Percentiles rank a stretch among this genome's conserved stretches.
Evolutionary conservation across 345 rosid genomes (phyloP).

Genomic region (Arabis hirsuta): DNA sequence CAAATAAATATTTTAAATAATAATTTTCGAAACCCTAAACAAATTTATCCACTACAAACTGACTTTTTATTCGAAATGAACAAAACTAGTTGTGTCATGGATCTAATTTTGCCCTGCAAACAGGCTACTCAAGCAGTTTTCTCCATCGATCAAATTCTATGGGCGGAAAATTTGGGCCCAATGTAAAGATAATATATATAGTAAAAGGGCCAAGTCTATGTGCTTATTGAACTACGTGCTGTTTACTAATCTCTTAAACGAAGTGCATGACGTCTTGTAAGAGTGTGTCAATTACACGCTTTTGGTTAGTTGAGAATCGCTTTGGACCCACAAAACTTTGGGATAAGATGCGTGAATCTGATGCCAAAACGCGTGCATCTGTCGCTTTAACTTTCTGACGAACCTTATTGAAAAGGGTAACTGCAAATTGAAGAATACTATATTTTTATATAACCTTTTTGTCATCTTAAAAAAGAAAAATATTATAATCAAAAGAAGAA

Average conservation of each 20-base stretch:
- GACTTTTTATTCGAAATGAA: too few relatives aligned
- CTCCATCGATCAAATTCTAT: too few relatives aligned
- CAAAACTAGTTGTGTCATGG: too few relatives aligned
- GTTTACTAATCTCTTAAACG: not conserved
- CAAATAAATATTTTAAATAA: too few relatives aligned
- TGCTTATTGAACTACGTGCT: not conserved
- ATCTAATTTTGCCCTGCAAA: too few relatives aligned
- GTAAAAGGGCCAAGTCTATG: not conserved
- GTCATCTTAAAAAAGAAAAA: too few relatives aligned
- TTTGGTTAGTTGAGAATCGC: not conserved
- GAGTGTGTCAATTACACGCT: not conserved
- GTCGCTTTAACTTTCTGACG: slow-evolving; percentile 21
- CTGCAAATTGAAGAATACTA: not conserved
- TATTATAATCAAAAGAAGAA: not conserved
- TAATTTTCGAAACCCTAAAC: too few relatives aligned
- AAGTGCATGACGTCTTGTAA: not conserved
- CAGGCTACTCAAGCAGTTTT: too few relatives aligned
- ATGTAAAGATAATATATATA: not conserved
- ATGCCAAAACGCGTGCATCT: slow-evolving; percentile 8
- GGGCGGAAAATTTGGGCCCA: not conserved
- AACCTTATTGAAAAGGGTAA: not conserved
- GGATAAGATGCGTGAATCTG: slow-evolving; percentile 24
- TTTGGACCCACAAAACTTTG: not conserved
- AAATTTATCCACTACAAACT: too few relatives aligned
- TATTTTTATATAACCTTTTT: too few relatives aligned